phyloP scores from a whole-genome alignment of 352 stramenopile genomes.

The Globisporangium barbulae region DNA sequence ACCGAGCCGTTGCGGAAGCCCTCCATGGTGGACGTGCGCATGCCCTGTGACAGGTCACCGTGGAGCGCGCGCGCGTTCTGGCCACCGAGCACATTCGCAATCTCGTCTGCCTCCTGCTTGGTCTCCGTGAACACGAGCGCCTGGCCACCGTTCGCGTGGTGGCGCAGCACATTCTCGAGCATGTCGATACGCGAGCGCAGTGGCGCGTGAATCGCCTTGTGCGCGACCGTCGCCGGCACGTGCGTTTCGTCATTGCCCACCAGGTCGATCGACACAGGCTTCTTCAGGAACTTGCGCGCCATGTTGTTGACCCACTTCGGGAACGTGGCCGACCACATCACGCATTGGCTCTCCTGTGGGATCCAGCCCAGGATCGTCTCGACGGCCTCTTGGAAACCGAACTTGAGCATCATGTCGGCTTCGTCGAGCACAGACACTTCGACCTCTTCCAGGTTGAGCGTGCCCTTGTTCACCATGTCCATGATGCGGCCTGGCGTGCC shows the following conservation, averaged over 20 bases:
- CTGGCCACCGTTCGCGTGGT: slow-evolving; percentile 65
- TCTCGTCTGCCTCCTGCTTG: slow-evolving; percentile 94
- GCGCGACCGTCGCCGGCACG: slow-evolving; percentile 82
- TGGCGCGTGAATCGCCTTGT: slow-evolving; percentile 92
- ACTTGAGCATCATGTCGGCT: slow-evolving; percentile 98
- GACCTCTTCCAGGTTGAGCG: slow-evolving; percentile 87
- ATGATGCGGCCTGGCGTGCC: slow-evolving; percentile 96
- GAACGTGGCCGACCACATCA: slow-evolving; percentile 97
- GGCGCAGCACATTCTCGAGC: slow-evolving; percentile 65
- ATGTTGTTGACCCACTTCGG: slow-evolving; percentile 95
- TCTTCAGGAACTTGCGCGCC: slow-evolving; percentile 90
- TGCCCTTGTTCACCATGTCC: slow-evolving; percentile 94
- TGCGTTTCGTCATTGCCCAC: slow-evolving; percentile 88
- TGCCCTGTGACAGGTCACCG: slow-evolving; percentile 76
- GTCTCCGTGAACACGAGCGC: slow-evolving; percentile 98
- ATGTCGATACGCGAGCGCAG: slow-evolving; percentile 58
- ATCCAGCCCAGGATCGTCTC: slow-evolving; percentile 92
- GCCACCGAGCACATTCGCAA: slow-evolving; percentile 83
- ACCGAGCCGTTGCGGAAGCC: slow-evolving; percentile 94
- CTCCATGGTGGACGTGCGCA: slow-evolving; percentile 94
- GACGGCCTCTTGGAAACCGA: slow-evolving; percentile 97
- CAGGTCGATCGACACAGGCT: slow-evolving; percentile 93
- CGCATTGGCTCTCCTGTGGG: slow-evolving; percentile 76
- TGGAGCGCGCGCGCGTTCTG: slow-evolving; percentile 63
- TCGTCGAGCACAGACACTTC: slow-evolving; percentile 94